phyloP scores from a whole-genome alignment of 169 alveolate genomes.

The Plasmodium berghei region DNA sequence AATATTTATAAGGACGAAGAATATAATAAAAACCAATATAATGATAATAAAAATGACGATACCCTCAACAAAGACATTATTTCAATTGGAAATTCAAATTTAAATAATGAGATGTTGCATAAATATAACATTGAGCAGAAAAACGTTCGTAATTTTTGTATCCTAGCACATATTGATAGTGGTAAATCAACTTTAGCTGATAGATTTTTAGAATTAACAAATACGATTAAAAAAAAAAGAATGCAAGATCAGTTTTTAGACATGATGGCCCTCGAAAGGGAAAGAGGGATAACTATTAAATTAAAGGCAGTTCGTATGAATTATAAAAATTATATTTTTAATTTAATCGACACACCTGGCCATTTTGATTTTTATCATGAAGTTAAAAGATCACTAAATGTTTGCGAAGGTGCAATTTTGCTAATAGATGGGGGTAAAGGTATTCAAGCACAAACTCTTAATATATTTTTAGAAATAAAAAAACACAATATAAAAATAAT shows the following conservation, averaged over 20 bases:
- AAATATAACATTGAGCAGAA: conserved; percentile 5
- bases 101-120: neutral
- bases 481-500: conserved; percentile 91
- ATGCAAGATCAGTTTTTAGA: conserved; percentile 87
- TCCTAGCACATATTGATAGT: conserved; percentile 97
- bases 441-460: conserved; percentile 95
- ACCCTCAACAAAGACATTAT: no score
- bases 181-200: conserved; percentile 96
- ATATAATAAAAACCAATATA: no score
- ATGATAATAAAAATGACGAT: no score
- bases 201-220: conserved; percentile 89
- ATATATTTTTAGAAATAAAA: conserved; percentile 90
- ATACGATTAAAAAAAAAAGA: conserved; percentile 79
- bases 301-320: conserved; percentile 86
- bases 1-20: no score
- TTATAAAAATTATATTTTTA: conserved; percentile 89
- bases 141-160: conserved; percentile 92
- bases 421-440: conserved; percentile 95
- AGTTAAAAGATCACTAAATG: conserved; percentile 94
- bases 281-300: conserved; percentile 94
- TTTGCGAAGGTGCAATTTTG: conserved; percentile 94
- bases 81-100: neutral
- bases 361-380: conserved; percentile 96
- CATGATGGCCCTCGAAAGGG: conserved; percentile 93
- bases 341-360: conserved; percentile 98